A percentile compares a stretch with the other conserved stretches of the same genome.
phyloP scores from a whole-genome alignment of 352 stramenopile genomes.

The Pythium sukuiense region DNA sequence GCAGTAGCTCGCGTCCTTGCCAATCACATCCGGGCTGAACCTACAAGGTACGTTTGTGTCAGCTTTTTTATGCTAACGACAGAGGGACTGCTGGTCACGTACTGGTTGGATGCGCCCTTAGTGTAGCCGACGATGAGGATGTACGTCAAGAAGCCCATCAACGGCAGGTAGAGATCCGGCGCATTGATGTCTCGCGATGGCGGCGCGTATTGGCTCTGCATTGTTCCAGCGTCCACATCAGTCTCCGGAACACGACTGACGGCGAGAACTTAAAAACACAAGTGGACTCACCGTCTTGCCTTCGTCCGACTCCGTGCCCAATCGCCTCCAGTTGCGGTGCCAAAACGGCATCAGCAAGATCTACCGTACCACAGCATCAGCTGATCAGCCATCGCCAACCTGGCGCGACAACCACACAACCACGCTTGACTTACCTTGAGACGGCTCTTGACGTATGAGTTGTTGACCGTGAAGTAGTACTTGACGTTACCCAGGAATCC shows the following conservation, averaged over 20 bases:
- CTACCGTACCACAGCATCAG: slow-evolving; percentile 26
- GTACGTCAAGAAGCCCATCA: slow-evolving; percentile 99
- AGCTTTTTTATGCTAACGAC: neutral
- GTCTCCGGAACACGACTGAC: neutral
- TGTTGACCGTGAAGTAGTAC: slow-evolving; percentile 91
- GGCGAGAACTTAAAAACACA: neutral
- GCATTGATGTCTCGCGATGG: slow-evolving; percentile 96
- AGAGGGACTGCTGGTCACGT: slow-evolving; percentile 24
- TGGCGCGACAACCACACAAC: neutral
- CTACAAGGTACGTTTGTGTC: slow-evolving; percentile 36
- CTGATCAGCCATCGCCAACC: neutral
- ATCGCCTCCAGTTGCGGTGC: slow-evolving; percentile 86
- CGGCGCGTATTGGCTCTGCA: slow-evolving; percentile 79
- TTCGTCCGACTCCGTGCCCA: slow-evolving; percentile 61
- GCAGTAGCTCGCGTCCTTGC: slow-evolving; percentile 91
- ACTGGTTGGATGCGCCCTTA: slow-evolving; percentile 93
- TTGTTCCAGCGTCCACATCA: neutral
- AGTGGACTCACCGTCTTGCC: slow-evolving; percentile 44
- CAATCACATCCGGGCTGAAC: slow-evolving; percentile 97
- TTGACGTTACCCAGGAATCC: slow-evolving; percentile 81
- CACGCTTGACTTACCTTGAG: slow-evolving; percentile 56
- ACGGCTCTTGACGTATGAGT: slow-evolving; percentile 86
- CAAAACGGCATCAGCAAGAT: slow-evolving; percentile 86
- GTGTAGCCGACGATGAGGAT: slow-evolving; percentile 96
- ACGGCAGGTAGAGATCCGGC: slow-evolving; percentile 98